Base-by-base conservation (phyloP, 768 basidiomycete species). In the Pulveroboletus sp. region DNA sequence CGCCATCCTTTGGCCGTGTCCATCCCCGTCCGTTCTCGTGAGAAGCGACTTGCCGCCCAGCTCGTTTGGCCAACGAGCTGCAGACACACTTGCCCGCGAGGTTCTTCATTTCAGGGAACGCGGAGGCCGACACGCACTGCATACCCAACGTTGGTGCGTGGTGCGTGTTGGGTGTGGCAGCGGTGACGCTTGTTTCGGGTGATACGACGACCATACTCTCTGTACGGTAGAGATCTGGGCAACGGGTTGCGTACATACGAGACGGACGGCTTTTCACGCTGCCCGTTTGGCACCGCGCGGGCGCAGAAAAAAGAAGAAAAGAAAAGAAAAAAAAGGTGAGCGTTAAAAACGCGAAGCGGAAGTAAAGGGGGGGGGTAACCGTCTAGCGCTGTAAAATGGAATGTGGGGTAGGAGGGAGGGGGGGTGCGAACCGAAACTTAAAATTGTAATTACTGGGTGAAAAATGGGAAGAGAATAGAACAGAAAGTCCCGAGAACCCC, bases 401-500 rank as follows among this genome's bases (percentile, higher is more conserved):
- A 36, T 51, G 54, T 48, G 58, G 47, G 61, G 50, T n/a, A n/a
- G n/a, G n/a, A n/a, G n/a, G n/a, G n/a, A n/a, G n/a, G n/a, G n/a
- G 47, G 47, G 41, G 49, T 60, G 52, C 44, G 52, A 44, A 46
- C 26, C 24, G 26, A 40, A 62, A 65, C 48, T 50, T 57, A 64
- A 54, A 21, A 21, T 21, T 21, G 21, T 21, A 21, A 21, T 21
- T 28, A 6, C 8, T 28, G 27, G n/a, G n/a, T n/a, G n/a, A n/a
- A n/a, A n/a, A n/a, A n/a, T n/a, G n/a, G n/a, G 21, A 21, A 21
- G 3, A 21, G 21, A 21, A 21, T 2, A 21, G 21, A 21, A 21
- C 2, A 54, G 63, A 59, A 66, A 66, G 64, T 46, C 56, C 56
- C 59, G 33, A 40, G 33, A 36, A 31, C 28, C 40, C 17, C n/a